Base-by-base conservation (phyloP, 2,329 filamentous ascomycete species). In the Myriangium duriaei region DNA sequence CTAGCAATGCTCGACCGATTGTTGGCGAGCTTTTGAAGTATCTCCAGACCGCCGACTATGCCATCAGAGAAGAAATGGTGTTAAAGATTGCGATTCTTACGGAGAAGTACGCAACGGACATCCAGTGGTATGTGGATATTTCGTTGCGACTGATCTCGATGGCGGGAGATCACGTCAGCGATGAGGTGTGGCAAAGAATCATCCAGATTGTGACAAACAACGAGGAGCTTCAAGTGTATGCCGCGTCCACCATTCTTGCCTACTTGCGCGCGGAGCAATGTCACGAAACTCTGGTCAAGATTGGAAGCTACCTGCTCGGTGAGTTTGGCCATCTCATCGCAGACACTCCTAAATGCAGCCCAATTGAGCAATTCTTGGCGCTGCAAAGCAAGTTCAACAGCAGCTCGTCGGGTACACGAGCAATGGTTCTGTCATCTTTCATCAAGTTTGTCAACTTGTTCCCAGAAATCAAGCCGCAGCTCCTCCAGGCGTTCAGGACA, bases 121-220 rank as follows among this genome's bases (percentile, higher is more conserved):
- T 94, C 13, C 88, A 96, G 64, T 98, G 91, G 91, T 98, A 98
- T 59, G 92, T 98, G 45, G 88, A 98, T 56, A 95, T 96, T 49
- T 94, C 91, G 9, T 69, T 98, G 48, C 78, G 88, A 40, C 72
- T 98, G 37, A 87, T 98, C 42, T 86, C 88, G 42, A 87, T 96
- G 76, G 91, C 92, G 3, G 91, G 91, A 48, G 91, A 98, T 53
- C 91, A 98, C 58, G 88, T 98, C 49, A 96, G 88, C 59, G 92
- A 98, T 46, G 91, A 98, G 62, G 91, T 98, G 12, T 98, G 91
- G 91, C 91, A 98, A 58, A 79, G 91, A 50, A 88, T 98, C 40
- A 95, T 94, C 45, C 91, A 98, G 58, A 96, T 98, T 50, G 87
- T 96, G 42, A 96, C 91, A 39, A 98, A 98, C 67, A 98, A 98